phyloP scores from a whole-genome alignment of 331 rosid genomes.

The Quercus tomentella region DNA sequence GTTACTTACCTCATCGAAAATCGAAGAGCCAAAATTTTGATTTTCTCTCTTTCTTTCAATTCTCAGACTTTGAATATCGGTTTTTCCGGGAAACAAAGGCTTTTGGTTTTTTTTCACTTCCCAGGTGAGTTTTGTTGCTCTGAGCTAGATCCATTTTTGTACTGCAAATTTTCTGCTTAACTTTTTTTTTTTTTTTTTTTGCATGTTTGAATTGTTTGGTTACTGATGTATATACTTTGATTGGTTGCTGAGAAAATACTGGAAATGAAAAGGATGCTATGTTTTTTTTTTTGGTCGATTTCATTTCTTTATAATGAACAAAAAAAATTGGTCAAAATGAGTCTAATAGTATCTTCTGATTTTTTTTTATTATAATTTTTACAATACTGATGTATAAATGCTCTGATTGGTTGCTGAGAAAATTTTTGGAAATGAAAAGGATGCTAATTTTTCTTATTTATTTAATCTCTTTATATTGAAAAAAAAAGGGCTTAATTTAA shows the following conservation, averaged over 20 bases:
- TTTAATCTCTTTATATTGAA: too few species aligned
- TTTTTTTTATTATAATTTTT: too few species aligned
- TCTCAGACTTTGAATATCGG: neutral
- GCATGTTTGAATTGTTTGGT: neutral
- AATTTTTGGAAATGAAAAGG: too few species aligned
- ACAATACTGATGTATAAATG: too few species aligned
- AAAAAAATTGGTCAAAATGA: too few species aligned
- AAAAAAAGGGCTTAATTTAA: too few species aligned
- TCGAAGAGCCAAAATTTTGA: neutral
- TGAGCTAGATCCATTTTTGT: neutral
- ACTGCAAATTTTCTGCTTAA: neutral
- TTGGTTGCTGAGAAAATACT: neutral
- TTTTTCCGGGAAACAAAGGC: neutral
- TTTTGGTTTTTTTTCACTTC: neutral
- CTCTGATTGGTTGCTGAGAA: too few species aligned
- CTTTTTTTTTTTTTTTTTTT: neutral
- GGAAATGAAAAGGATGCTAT: neutral
- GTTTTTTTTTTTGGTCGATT: constrained; percentile 2
- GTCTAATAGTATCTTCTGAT: too few species aligned
- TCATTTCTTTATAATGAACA: neutral
- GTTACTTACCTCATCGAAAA: neutral
- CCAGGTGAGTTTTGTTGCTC: neutral
- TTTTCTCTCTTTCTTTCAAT: neutral
- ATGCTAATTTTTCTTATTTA: too few species aligned
- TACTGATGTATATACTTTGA: neutral